phyloP scores from a whole-genome alignment of 1,284 basidiomycete genomes.

The Amylostereum areolatum region DNA sequence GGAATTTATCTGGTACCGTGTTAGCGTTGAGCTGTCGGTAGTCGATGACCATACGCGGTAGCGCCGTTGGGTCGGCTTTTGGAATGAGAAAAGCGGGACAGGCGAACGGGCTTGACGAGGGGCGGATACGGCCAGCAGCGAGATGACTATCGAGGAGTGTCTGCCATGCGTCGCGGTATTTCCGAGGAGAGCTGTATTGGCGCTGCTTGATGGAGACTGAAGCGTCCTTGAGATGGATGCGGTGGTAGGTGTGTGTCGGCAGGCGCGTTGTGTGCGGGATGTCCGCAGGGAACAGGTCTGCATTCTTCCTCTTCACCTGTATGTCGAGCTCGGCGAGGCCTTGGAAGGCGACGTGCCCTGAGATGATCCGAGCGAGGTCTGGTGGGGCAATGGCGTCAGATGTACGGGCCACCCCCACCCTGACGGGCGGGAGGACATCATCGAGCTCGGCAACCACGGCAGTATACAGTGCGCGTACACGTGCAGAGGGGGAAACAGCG shows the following conservation, averaged over 20 bases:
- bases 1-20: conserved; percentile 31
- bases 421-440: neutral
- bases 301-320: conserved; percentile 12
- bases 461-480: neutral
- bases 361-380: too few relatives aligned
- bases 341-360: too few relatives aligned
- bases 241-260: conserved; percentile 20
- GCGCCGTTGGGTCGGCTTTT: conserved; percentile 26
- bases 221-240: conserved; percentile 20
- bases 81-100: conserved; percentile 33
- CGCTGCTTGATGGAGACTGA: conserved; percentile 13
- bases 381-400: conserved; percentile 3
- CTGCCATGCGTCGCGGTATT: conserved; percentile 22
- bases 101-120: conserved; percentile 19
- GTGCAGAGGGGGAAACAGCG: neutral
- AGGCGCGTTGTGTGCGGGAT: conserved; percentile 13
- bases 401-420: neutral
- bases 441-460: neutral
- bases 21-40: conserved; percentile 25
- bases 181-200: conserved; percentile 17
- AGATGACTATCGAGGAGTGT: conserved; percentile 21
- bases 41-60: conserved; percentile 33
- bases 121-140: conserved; percentile 24
- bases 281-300: conserved; percentile 10
- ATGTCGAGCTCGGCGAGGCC: conserved; percentile 1